These are phyloP conservation scores for Sanghuangporus sanghuang DNA, from an alignment of 1,284 basidiomycete species.

Conservation along the genomic window DNA sequence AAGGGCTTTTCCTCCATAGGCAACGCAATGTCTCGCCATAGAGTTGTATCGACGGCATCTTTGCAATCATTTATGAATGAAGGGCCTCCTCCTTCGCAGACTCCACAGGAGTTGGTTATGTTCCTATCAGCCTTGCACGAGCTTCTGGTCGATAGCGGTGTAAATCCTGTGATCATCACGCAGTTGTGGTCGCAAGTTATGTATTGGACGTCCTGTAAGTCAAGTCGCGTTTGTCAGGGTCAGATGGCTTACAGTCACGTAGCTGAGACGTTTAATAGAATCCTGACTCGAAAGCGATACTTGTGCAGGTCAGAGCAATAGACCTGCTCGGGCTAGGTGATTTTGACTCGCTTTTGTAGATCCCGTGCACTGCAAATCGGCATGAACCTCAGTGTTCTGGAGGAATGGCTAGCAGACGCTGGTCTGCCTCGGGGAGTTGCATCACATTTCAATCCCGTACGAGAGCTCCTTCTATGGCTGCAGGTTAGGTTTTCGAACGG, in stretches of 20 bases:
- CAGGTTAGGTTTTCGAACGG: constrained; percentile 47
- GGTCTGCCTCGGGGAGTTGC: constrained; percentile 78
- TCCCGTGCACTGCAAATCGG: constrained; percentile 87
- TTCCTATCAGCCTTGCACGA: constrained; percentile 88
- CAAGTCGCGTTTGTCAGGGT: not conserved
- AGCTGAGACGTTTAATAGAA: constrained; percentile 94
- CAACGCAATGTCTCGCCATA: constrained; percentile 52
- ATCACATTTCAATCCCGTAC: constrained; percentile 79
- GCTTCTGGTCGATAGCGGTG: constrained; percentile 80
- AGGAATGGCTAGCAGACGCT: constrained; percentile 88
- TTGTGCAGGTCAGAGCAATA: constrained; percentile 67
- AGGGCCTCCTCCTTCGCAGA: constrained; percentile 34
- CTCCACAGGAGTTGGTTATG: constrained; percentile 67
- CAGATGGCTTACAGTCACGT: constrained; percentile 28
- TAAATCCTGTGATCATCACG: constrained; percentile 86
- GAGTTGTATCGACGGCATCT: constrained; percentile 40
- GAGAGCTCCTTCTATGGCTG: constrained; percentile 84
- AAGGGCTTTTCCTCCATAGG: constrained; percentile 59
- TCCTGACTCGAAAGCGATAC: constrained; percentile 89
- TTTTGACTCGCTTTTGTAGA: constrained; percentile 30
- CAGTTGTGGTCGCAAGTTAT: constrained; percentile 95
- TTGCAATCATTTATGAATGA: constrained; percentile 51
- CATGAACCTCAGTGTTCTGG: constrained; percentile 81
- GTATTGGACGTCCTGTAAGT: constrained; percentile 83
- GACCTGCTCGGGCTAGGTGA: constrained; percentile 4